Evolutionary conservation across 331 rosid species (phyloP), one percentile per base, ranked within the genome.

Genomic region (Pyrus hybrid): DNA sequence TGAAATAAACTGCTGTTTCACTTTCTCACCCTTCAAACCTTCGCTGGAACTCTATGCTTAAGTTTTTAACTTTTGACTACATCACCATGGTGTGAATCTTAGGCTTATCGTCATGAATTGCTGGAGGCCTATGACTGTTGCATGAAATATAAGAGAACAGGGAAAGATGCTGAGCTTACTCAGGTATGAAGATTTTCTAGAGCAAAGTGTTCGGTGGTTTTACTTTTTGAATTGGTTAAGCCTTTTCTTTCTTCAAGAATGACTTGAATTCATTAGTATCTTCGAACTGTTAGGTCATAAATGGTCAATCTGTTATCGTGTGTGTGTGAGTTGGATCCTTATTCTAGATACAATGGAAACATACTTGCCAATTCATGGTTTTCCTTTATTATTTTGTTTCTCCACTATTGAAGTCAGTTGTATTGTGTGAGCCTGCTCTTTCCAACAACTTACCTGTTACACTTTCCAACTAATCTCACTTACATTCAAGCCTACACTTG

Each of bases 101-200:
- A 94, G 99, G 91, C 99, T 45, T 94, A 87, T 77, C 97, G 85
- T 11, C 97, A 91, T 72, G 97, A 94, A 58, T 77, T 94, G 73
- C 85, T 86, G 71, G 97, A 92, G 79, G 99, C 99, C 67, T 92
- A 89, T 68, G 99, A 92, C 35, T 90, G 99, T 80, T 94, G 97
- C 82, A 80, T 90, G 96, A 94, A 90, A 79, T 94, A 92, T 73
- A 92, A 86, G 86, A 90, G 77, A 83, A 94, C 96, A 14, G 97
- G 97, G 81, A 94, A 92, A 85, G 99, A 92, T 81, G 97, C 97
- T 18, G 99, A 94, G 82, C 97, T 94, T 75, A 94, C 93, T 71
- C 97, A 89, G 99, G 99, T 94, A 77, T 72, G 82, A 67, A 49
- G 70, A 35, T 81, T 68, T 49, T 72, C 60, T 65, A 28, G 60